phyloP scores from a whole-genome alignment of 2,329 filamentous ascomycete genomes.

The Diaporthe aspalathi region DNA sequence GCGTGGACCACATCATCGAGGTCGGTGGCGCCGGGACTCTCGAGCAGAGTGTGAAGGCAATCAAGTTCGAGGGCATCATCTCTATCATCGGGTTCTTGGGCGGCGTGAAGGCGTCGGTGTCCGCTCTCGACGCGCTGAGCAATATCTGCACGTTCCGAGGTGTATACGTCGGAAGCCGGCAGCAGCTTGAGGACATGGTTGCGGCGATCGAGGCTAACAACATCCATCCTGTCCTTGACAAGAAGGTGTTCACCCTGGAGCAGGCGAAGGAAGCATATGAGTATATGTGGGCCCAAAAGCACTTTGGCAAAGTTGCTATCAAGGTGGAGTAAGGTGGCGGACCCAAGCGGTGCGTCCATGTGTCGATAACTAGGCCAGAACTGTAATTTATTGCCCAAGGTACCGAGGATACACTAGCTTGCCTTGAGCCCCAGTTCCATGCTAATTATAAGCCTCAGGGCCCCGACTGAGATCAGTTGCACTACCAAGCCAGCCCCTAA shows the following conservation, averaged over 20 bases:
- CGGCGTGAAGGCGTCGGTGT: slow-evolving; percentile 57
- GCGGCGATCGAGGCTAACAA: slow-evolving; percentile 55
- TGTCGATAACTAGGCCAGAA: neutral
- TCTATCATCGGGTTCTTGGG: slow-evolving; percentile 56
- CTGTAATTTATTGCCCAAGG: slow-evolving; percentile 16
- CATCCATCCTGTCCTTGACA: slow-evolving; percentile 55
- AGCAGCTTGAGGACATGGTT: slow-evolving; percentile 57
- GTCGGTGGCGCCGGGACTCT: slow-evolving; percentile 66
- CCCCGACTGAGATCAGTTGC: neutral
- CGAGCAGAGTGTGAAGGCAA: slow-evolving; percentile 50
- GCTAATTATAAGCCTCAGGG: neutral
- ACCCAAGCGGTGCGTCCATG: neutral
- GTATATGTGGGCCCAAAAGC: slow-evolving; percentile 65
- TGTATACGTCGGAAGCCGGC: slow-evolving; percentile 54
- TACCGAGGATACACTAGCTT: slow-evolving; percentile 1
- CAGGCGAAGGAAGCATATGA: slow-evolving; percentile 59
- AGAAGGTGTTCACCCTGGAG: slow-evolving; percentile 52
- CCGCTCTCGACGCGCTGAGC: slow-evolving; percentile 62
- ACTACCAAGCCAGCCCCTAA: neutral
- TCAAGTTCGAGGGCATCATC: slow-evolving; percentile 49
- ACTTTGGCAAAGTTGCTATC: slow-evolving; percentile 67
- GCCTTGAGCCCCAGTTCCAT: slow-evolving; percentile 3
- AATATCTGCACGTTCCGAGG: slow-evolving; percentile 54
- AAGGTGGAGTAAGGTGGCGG: slow-evolving; percentile 52
- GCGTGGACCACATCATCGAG: slow-evolving; percentile 67